Conservation (phyloP, 1,284 basidiomycete species). For the Tetrapyrgos nigripes region DNA sequence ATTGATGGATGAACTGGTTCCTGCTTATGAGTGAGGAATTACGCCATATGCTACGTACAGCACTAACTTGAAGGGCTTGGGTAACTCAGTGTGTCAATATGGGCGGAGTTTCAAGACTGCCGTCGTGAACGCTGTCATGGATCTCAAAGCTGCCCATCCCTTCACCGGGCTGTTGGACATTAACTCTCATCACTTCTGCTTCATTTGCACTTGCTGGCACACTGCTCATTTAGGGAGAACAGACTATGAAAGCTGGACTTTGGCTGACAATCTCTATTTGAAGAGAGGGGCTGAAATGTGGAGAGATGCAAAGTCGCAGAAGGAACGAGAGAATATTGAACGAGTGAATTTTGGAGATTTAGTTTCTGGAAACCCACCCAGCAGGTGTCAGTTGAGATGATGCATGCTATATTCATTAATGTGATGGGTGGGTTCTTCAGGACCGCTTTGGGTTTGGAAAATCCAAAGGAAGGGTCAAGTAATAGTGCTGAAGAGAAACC, state of each 20-base stretch:
- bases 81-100: background rate
- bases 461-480: background rate
- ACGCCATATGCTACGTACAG: background rate
- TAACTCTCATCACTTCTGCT: slow-evolving; percentile 3
- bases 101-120: background rate
- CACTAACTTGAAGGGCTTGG: background rate
- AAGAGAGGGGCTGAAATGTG: background rate
- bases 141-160: slow-evolving; percentile 10
- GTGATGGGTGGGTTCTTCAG: background rate
- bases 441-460: background rate
- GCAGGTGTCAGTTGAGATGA: background rate
- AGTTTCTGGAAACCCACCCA: background rate
- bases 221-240: background rate
- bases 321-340: background rate
- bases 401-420: background rate
- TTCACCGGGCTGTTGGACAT: background rate
- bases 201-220: slow-evolving; percentile 6
- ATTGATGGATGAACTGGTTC: background rate
- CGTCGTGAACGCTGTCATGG: background rate
- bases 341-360: background rate
- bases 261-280: background rate
- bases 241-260: slow-evolving; percentile 1
- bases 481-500: background rate
- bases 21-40: slow-evolving; percentile 4
- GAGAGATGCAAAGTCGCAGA: background rate